Conservation (phyloP, 2,329 filamentous ascomycete species). For the Seiridium unicorne region DNA sequence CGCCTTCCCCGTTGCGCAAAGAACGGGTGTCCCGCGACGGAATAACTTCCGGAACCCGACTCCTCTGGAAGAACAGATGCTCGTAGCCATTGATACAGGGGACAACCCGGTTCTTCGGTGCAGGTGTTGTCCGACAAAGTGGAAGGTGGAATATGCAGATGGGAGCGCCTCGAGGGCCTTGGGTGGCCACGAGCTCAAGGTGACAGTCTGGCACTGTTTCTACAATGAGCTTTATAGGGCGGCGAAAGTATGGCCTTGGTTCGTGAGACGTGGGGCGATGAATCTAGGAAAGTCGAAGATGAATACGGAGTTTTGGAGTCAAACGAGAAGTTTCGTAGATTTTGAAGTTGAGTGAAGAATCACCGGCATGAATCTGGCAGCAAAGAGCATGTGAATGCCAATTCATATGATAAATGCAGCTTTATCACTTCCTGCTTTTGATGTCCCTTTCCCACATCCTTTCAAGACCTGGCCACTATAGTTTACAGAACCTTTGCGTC, state of each 20-base stretch:
- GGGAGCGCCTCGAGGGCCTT: background rate
- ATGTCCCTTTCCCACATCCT: too few relatives aligned
- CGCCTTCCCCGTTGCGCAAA: background rate
- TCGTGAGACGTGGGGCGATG: background rate
- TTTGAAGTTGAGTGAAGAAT: background rate
- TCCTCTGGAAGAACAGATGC: background rate
- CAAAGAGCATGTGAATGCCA: too few relatives aligned
- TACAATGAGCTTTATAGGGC: background rate
- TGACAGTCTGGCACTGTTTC: background rate
- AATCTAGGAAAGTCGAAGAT: background rate
- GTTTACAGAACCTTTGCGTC: too few relatives aligned
- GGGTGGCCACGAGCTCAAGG: background rate
- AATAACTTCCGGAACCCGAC: background rate
- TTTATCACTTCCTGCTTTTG: too few relatives aligned
- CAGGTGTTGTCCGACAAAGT: slow-evolving; percentile 1
- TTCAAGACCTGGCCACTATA: too few relatives aligned
- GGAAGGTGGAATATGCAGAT: background rate
- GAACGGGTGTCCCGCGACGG: background rate
- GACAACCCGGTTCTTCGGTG: background rate
- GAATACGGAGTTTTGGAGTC: slow-evolving; percentile 5
- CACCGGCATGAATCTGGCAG: too few relatives aligned
- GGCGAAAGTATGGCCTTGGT: background rate
- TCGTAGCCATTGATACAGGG: background rate
- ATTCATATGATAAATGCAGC: too few relatives aligned
- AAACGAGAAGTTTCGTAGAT: background rate